Base-by-base conservation (phyloP, 2,329 filamentous ascomycete genomes). In the Periconia macrospinosa region DNA sequence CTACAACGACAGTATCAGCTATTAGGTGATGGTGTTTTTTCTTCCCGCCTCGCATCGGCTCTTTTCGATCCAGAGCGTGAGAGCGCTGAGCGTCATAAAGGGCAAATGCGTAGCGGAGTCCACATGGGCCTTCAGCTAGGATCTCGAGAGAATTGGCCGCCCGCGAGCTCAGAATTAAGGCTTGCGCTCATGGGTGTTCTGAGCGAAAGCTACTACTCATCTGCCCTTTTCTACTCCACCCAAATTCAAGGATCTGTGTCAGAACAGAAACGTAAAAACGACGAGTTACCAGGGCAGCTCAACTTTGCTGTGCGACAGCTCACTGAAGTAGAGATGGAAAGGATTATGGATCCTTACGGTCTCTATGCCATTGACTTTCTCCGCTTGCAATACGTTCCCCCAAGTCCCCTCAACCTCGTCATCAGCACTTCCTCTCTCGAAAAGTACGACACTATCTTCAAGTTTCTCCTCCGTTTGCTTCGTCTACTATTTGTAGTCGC, bases 361-460 rank as follows among this genome's bases (percentile, higher is more conserved):
- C 81, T 97, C 17, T 87, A 93, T 68, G 94, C 94, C 0, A 80
- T 97, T n/a, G 94, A 97, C 73, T 97, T 99, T 66, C 79, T 99
- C 15, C 86, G 91, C 1, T 78, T 99, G 8, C 89, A 92, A 44
- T 97, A 97, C 74, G 89, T 88, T 41, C 82, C 92, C 0, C 88
- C 92, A 0, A 73, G 83, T 0, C 85, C 90, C 1, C 78, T 97
- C 0, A 81, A 86, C 41, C 79, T 86, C 0, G 81, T 97, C 56
- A 86, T 99, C 41, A 92, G 91, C 0, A 79, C 85, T 0, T 71
- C 80, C 0, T 82, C 88, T 1, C 76, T 97, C 11, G 78, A 86
- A 50, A 91, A 91, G 62, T 97, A 97, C 66, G 94, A 97, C 70
- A 81, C 82, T 45, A 82, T 97, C 35, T 97, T 97, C 77, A 89